Conservation (phyloP, 2,329 filamentous ascomycete genomes). For the Fusarium ambrosium region DNA sequence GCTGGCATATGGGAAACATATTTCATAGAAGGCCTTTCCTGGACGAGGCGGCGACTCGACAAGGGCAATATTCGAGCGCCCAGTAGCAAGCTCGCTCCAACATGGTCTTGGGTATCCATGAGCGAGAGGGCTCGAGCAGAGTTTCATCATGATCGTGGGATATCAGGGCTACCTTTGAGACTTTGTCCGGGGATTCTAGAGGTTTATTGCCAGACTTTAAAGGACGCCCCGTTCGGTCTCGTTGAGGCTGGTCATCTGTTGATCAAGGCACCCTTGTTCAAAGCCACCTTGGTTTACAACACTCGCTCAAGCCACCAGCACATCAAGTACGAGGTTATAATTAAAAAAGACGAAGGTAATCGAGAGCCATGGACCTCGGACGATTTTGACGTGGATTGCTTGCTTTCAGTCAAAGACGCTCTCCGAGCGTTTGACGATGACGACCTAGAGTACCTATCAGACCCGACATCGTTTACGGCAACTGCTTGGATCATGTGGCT, state of each 20-base stretch:
- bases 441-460: background rate
- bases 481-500: conserved; percentile 1
- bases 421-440: background rate
- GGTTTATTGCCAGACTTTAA: background rate
- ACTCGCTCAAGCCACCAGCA: background rate
- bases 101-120: conserved; percentile 3
- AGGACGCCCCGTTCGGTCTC: background rate
- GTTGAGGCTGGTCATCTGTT: background rate
- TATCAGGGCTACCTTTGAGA: background rate
- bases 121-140: background rate
- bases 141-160: background rate
- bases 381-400: background rate
- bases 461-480: background rate
- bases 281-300: background rate
- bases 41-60: background rate
- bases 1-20: background rate
- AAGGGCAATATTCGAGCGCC: background rate
- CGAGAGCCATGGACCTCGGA: background rate
- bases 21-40: background rate
- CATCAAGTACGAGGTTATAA: background rate
- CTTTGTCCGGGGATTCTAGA: background rate
- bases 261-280: background rate
- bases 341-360: no score
- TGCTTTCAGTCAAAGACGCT: background rate
- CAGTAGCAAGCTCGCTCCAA: background rate